phyloP scores from a whole-genome alignment of 2,329 filamentous ascomycete genomes.

The Xylariaceae sp. region DNA sequence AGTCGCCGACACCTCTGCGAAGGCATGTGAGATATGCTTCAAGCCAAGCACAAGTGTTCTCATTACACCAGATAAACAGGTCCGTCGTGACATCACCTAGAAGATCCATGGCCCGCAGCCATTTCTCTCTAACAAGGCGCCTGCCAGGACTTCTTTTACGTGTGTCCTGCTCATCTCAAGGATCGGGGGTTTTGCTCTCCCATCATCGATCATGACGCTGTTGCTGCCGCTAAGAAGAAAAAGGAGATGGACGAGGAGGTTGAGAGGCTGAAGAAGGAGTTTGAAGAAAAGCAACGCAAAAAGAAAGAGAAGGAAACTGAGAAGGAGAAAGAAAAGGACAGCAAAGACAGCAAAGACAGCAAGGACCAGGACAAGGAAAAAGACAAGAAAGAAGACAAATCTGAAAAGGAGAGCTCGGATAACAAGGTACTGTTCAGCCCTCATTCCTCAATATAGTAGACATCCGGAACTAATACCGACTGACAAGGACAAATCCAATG shows the following conservation, averaged over 20 bases:
- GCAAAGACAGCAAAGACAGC: conserved; percentile 42
- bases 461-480: conserved; percentile 2
- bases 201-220: conserved; percentile 62
- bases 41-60: conserved; percentile 83
- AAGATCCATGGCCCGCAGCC: neutral
- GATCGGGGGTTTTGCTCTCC: conserved; percentile 76
- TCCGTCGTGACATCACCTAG: conserved; percentile 35
- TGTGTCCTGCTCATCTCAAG: conserved; percentile 76
- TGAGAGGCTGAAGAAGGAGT: conserved; percentile 66
- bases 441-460: neutral
- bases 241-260: conserved; percentile 60
- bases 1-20: conserved; percentile 78
- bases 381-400: conserved; percentile 31
- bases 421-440: conserved; percentile 29
- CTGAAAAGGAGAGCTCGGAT: conserved; percentile 23
- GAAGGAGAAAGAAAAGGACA: conserved; percentile 44
- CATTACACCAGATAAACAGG: conserved; percentile 85
- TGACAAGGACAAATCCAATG: conserved; percentile 37
- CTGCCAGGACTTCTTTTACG: conserved; percentile 76
- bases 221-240: conserved; percentile 60
- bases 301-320: conserved; percentile 64
- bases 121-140: conserved; percentile 9
- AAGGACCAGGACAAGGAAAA: conserved; percentile 36
- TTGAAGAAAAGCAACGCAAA: conserved; percentile 65
- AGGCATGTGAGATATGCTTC: conserved; percentile 86